Base-by-base conservation (phyloP, 1,284 basidiomycete species). In the Boletus sp. region DNA sequence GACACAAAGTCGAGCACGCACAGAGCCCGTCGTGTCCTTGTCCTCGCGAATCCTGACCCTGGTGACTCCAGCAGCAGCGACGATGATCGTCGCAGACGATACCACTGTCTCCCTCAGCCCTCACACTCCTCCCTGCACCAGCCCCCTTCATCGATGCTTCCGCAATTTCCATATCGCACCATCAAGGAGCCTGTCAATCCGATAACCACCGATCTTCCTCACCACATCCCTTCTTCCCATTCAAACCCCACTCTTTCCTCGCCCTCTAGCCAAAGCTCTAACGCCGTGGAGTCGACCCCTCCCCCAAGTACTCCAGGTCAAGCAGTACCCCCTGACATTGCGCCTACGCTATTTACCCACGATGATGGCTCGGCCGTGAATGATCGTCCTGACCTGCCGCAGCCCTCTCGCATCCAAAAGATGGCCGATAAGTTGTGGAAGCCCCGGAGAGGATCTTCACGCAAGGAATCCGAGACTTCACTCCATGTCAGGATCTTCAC, bases 261-360 rank as follows among this genome's bases (percentile, higher is more conserved):
- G 2, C 82, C 84, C 22, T 82, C 82, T 17, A 82, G 74, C 56
- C 76, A 79, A 46, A 78, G 77, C 57, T 84, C 81, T 50, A 81
- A 78, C 38, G 78, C 81, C 25, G 71, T 59, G 61, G 75, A 76
- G 52, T 75, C 74, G 14, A 77, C 81, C 5, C 82, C 83, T 47
- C 81, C 84, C 5, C 83, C 83, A 20, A 77, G 72, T 58, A 84
- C 84, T 4, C 82, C 83, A 9, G 76, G 76, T 36, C 70, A 78
- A 48, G 67, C 69, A 33, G 66, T 62, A 10, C 71, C 73, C 22
- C 69, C 73, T 14, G 71, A 65, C 40, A 52, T 73, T 41, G 73
- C 75, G 55, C 62, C 73, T 20, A 47, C 67, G 4, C 59, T 68
- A 14, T 70, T 75, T 50, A 63, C 64, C 44, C 65, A 68, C 27